Evolutionary conservation across 2,329 filamentous ascomycete species (phyloP), one percentile per base, ranked within the genome.

Genomic region (Microsporum ferrugineum): DNA sequence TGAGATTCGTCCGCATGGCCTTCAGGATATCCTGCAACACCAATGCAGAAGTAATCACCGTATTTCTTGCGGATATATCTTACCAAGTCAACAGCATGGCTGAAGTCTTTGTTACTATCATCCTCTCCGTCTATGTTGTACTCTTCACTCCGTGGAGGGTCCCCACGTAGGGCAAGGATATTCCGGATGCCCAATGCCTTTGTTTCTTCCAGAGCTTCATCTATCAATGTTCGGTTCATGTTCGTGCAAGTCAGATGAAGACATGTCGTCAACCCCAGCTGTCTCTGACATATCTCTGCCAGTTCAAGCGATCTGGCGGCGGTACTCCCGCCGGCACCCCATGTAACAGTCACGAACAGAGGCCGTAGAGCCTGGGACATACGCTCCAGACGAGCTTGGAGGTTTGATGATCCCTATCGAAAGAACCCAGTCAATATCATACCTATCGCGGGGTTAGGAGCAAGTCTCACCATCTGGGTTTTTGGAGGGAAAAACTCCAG

Each of bases 401-500:
- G 84, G 74, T 99, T 99, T 65, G 89, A 87, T 70, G 94, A 95
- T 66, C 94, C 94, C 82, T 83, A 68, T 58, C 66, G 36, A 59
- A 56, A 61, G 60, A 36, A 45, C 63, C 55, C 43, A 33, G 57
- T 73, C 67, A 75, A 51, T 34, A 55, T 23, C 36, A 58, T 49
- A 41, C 33, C 14, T 59, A 38, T n/a, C 39, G 34, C 33, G 39
- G 58, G 41, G 45, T 31, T 67, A 69, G 66, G 66, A 68, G 66
- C 49, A 61, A 70, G 39, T 69, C 75, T 68, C 70, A 84, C 82
- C 86, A 95, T 96, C 64, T 87, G 82, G 55, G 94, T 99, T 80
- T 97, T 99, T 65, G 94, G 94, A 67, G 94, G 94, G 78, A 99
- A 99, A 84, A 99, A 99, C 78, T 99, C 94, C 76, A 97, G 87